Evolutionary conservation across 1,284 basidiomycete genomes (phyloP).

Genomic region (Ustilago crameri): DNA sequence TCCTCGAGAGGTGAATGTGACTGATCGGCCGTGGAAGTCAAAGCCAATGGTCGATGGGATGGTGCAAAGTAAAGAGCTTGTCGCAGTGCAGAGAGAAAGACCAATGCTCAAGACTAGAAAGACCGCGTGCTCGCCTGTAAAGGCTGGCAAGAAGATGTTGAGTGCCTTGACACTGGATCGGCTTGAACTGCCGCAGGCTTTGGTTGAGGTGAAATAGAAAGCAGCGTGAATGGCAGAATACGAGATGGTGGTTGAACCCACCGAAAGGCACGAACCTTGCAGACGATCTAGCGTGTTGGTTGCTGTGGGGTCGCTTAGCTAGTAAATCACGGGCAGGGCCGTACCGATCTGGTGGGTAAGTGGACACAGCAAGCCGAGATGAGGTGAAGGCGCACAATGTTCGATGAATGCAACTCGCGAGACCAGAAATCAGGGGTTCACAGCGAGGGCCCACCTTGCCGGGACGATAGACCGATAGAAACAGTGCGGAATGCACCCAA

Average conservation of each 20-base stretch:
- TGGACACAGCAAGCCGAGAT: not conserved
- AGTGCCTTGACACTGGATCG: no score
- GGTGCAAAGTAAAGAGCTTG: no score
- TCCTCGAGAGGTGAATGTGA: not conserved
- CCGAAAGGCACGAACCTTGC: conserved; percentile 11
- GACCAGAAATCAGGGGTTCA: conserved; percentile 1
- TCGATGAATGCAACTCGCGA: not conserved
- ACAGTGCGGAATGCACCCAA: not conserved
- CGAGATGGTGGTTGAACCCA: not conserved
- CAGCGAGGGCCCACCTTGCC: not conserved
- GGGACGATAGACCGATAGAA: not conserved
- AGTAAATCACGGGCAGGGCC: not conserved
- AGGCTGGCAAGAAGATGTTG: no score
- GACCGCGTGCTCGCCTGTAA: no score
- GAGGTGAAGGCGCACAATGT: not conserved
- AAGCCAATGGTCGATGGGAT: not conserved
- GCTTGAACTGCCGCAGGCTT: no score
- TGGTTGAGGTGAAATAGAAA: not conserved
- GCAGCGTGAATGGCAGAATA: not conserved
- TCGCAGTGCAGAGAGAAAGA: no score
- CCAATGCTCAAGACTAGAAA: no score
- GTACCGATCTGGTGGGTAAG: not conserved
- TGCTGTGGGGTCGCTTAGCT: not conserved
- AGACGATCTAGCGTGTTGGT: conserved; percentile 6
- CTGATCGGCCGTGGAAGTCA: not conserved